Base-by-base conservation (phyloP, 495 filamentous ascomycete genomes). In the Copromyces sp. region DNA sequence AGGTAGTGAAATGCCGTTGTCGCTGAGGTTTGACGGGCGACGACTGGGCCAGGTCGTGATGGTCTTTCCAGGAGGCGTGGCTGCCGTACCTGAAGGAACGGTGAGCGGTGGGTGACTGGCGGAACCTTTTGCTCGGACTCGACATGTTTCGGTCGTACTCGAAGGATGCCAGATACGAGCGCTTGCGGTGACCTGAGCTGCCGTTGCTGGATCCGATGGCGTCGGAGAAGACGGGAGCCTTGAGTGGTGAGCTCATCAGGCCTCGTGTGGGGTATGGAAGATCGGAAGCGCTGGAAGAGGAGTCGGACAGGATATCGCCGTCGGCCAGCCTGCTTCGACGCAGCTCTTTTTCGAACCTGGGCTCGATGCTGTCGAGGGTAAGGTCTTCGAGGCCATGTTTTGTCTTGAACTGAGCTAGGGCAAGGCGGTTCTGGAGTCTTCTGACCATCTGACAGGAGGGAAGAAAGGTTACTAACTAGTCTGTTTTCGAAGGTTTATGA, bases 331-430 rank as follows among this genome's bases (percentile, higher is more conserved):
- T 85, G 77, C 88, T 91, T 72, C 88, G 87, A 77, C 89, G 88
- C 70, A 93, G 82, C 76, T 92, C 88, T 74, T 90, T 86, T 76
- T 97, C 92, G 72, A 94, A 79, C 76, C 86, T 90, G 73, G 89
- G 89, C 81, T 92, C 93, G 78, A 95, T 91, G 32, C 80, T 88
- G 75, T 91, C 91, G 69, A 94, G 86, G 45, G 90, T 89, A 71
- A 94, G 86, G 80, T 92, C 88, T 80, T 94, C 89, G 87, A 90
- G 91, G 74, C 95, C 95, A 82, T 97, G 90, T 81, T 95, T 92
- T 70, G 94, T 93, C 84, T 98, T 99, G 88, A 97, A 94, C 83
- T 93, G 94, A 79, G 95, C 95, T 69, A 98, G 88, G 75, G 96
- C 95, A 41, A 99, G 87, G 61, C 95, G 93, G 83, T 96, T 92